Base-by-base conservation (phyloP, 1,284 basidiomycete genomes). In the Acaromyces ingoldii region DNA sequence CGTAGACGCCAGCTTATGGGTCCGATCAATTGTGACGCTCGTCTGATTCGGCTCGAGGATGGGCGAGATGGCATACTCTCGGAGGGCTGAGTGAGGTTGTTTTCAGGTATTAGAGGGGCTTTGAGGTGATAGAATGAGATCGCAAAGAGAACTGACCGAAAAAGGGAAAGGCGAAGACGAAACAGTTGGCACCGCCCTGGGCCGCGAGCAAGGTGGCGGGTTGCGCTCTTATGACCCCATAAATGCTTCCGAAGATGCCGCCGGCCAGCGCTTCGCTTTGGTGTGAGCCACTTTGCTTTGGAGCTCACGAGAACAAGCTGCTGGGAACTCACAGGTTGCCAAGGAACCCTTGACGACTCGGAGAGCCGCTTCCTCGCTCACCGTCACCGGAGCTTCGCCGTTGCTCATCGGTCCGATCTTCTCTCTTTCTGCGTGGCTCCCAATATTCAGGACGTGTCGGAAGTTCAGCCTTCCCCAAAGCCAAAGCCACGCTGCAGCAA, bases 281-380 rank as follows among this genome's bases (percentile, higher is more conserved):
- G 19, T 34, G 13, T 34, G 33, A 34, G 33, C 33, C 19, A 34
- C 19, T 34, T 11, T 34, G 33, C 33, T 34, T 34, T 34, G 19
- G 13, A n/a, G 13, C 11, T 11, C 33, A 13, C 13, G 33, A 34
- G n/a, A 34, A 13, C 13, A 34, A 34, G 33, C 33, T 13, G 33
- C 13, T 13, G 33, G 33, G 33, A 34, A 40, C 38, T 40, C 42
- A 33, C 21, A 28, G 34, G 26, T n/a, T 29, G 29, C 42, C 30
- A 45, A n/a, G 19, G 42, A 45, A 13, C 42, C 42, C 24, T 45
- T 45, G 21, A 45, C 42, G 11, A 45, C 42, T 26, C 42, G 10
- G 4, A 45, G 19, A 5, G 42, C 42, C 4, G 42, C 17, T 15
- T 45, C 42, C 26, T 45, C n/a, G n/a, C n/a, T n/a, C n/a, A n/a